Evolutionary conservation across 2,329 filamentous ascomycete species (phyloP).

Genomic region (Ophiostoma quercus): DNA sequence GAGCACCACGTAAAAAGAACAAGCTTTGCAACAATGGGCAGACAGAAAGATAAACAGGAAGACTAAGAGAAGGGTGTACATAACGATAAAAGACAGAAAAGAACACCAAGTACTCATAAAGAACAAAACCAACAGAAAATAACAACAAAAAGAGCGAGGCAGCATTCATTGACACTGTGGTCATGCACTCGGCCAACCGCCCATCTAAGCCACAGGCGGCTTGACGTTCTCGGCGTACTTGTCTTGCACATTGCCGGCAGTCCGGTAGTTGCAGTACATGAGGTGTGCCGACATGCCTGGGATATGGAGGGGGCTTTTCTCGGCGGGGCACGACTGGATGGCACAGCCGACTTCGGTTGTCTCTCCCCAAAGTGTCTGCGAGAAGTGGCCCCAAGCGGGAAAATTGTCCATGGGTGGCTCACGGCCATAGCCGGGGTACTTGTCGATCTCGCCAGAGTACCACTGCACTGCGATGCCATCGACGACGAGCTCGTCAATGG

Average conservation of each 20-base stretch:
- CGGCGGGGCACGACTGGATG: background rate
- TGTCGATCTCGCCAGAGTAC: background rate
- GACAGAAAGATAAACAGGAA: background rate
- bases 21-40: background rate
- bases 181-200: background rate
- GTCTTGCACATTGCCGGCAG: background rate
- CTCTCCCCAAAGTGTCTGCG: background rate
- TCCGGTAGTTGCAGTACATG: slow-evolving; percentile 7
- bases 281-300: background rate
- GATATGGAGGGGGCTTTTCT: background rate
- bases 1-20: background rate
- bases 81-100: too few relatives aligned
- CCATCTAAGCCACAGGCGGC: background rate
- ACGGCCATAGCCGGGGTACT: slow-evolving; percentile 2
- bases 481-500: background rate
- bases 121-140: background rate
- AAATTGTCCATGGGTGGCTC: background rate
- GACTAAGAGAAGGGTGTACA: background rate
- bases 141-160: background rate
- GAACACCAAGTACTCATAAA: background rate
- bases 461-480: background rate
- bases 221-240: background rate
- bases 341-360: background rate
- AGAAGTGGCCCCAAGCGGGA: background rate
- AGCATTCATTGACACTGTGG: background rate